These are phyloP conservation scores for Arthrobotrys sinensis DNA, from an alignment of 2,329 filamentous ascomycete species.

Conservation along the genomic window DNA sequence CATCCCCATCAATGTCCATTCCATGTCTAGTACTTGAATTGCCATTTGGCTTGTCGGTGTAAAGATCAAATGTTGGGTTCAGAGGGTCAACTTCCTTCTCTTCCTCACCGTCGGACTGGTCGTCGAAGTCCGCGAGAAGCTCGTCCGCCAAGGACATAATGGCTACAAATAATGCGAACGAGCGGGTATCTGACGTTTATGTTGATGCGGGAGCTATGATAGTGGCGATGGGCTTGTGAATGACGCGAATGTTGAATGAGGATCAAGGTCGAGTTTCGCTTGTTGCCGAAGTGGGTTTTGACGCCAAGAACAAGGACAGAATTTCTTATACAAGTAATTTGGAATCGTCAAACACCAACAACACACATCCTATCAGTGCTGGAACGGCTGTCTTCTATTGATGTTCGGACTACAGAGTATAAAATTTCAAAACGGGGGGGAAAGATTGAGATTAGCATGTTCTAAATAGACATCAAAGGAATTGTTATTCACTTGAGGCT, in stretches of 20 bases:
- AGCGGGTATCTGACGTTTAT: conserved; percentile 40
- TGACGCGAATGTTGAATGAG: conserved; percentile 9
- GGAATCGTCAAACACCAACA: background rate
- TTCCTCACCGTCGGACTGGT: conserved; percentile 82
- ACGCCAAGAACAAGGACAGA: background rate
- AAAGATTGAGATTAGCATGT: background rate
- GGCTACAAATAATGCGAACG: conserved; percentile 46
- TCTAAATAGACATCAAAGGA: conserved; percentile 10
- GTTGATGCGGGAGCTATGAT: background rate
- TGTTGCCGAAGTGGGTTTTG: conserved; percentile 15
- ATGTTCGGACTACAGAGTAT: too few relatives aligned
- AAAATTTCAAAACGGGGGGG: background rate
- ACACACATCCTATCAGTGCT: too few relatives aligned
- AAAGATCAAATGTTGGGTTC: conserved; percentile 68
- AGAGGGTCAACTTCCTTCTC: conserved; percentile 71
- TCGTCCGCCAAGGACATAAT: conserved; percentile 97
- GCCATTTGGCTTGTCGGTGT: conserved; percentile 65
- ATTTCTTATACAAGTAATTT: background rate
- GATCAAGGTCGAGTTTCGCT: conserved; percentile 8
- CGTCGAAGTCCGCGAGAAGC: conserved; percentile 90
- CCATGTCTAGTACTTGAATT: conserved; percentile 67
- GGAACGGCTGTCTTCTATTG: too few relatives aligned
- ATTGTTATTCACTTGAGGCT: background rate
- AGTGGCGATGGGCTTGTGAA: background rate
- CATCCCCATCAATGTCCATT: conserved; percentile 76